Evolutionary conservation across 148 eudicot genomes (phyloP).

Genomic region (Rhododendron kiyosumense): DNA sequence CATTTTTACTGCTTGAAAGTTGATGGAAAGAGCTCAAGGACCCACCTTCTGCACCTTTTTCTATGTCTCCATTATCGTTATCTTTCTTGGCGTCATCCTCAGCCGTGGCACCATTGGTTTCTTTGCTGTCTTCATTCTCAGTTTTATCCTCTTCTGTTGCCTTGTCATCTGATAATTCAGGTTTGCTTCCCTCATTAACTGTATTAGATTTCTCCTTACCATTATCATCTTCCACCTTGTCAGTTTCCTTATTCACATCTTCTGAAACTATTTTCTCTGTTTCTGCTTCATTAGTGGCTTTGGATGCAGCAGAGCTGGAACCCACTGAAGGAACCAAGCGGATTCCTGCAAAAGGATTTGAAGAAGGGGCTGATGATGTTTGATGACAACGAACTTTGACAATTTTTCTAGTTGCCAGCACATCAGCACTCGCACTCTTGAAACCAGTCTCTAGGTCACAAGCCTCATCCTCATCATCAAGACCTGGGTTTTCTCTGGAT

Average conservation of each 20-base stretch:
- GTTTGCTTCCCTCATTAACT: constrained; percentile 23
- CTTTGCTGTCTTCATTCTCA: constrained; percentile 22
- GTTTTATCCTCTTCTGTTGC: constrained; percentile 21
- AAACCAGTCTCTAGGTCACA: constrained; percentile 66
- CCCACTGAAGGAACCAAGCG: constrained; percentile 53
- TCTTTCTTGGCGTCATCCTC: constrained; percentile 32
- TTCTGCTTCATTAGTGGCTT: constrained; percentile 26
- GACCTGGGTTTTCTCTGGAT: constrained; percentile 77
- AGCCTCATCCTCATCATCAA: constrained; percentile 73
- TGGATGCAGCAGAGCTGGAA: constrained; percentile 20
- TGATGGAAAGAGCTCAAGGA: constrained; percentile 76
- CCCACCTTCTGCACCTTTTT: constrained; percentile 30
- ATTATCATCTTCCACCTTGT: constrained; percentile 16
- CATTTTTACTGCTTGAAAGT: constrained; percentile 86
- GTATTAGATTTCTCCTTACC: constrained; percentile 22
- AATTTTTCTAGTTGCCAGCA: constrained; percentile 71
- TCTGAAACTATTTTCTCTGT: constrained; percentile 25
- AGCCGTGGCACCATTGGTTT: constrained; percentile 14
- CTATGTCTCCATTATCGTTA: constrained; percentile 21
- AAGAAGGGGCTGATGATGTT: constrained; percentile 51
- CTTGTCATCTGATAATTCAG: constrained; percentile 23
- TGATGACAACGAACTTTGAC: constrained; percentile 74
- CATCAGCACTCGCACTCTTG: constrained; percentile 81
- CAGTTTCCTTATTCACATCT: constrained; percentile 25
- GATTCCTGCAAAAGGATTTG: constrained; percentile 85